Evolutionary conservation across 176 grass and related monocot species (phyloP).

Genomic region (Eleusine coracana): DNA sequence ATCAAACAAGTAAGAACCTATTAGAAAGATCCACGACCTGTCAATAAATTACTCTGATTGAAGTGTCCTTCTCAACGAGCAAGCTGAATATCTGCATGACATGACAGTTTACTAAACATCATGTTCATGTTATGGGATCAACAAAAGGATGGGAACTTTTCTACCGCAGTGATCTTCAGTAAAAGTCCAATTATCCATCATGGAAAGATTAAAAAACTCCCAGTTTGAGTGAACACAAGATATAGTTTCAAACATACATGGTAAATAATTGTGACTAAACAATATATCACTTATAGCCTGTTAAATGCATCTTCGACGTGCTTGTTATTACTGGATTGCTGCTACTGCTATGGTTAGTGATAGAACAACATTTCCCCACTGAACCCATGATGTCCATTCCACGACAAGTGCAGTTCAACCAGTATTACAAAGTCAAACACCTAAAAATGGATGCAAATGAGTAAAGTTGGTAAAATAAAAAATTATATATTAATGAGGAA

Average conservation of each 20-base stretch:
- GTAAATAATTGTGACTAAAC: background rate
- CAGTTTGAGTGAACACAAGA: background rate
- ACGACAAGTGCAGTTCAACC: slow-evolving; percentile 72
- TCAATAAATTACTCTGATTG: too few species aligned
- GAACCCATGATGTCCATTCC: slow-evolving; percentile 85
- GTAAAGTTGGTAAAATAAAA: background rate
- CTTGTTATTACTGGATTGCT: background rate
- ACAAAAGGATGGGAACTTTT: background rate
- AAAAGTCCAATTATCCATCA: slow-evolving; percentile 68
- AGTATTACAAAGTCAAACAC: slow-evolving; percentile 82
- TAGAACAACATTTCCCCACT: slow-evolving; percentile 36
- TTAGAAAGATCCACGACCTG: too few species aligned
- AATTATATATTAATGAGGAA: too few species aligned
- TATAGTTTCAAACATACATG: background rate
- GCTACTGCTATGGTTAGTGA: background rate
- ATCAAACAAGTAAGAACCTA: too few species aligned
- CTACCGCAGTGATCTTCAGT: slow-evolving; percentile 71
- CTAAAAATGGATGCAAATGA: slow-evolving; percentile 41
- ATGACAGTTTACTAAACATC: background rate
- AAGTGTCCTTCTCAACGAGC: slow-evolving; percentile 58
- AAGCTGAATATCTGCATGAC: slow-evolving; percentile 58
- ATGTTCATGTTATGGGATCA: background rate
- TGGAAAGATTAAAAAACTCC: background rate
- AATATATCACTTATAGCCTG: background rate
- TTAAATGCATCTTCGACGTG: background rate